phyloP scores from a whole-genome alignment of 306 rosid genomes.

The Heteromeles arbutifolia region DNA sequence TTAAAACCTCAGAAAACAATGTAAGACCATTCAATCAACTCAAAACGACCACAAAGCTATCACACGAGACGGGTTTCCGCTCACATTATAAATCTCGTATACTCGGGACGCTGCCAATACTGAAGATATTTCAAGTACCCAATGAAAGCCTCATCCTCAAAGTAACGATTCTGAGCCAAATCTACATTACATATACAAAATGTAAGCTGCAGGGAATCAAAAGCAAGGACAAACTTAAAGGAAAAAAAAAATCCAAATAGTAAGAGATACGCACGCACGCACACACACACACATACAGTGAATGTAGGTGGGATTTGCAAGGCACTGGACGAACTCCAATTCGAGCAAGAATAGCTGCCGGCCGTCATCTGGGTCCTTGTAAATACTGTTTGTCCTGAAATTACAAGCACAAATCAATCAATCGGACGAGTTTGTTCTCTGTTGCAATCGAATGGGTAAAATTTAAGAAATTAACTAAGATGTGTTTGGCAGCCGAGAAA shows the following conservation, averaged over 20 bases:
- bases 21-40: not conserved
- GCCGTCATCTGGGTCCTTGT: conserved; percentile 93
- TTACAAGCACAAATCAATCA: conserved; percentile 1
- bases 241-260: conserved; percentile 1
- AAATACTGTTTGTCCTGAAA: conserved; percentile 52
- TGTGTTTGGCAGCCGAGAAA: not conserved
- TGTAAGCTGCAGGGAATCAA: conserved; percentile 5
- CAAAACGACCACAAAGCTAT: not conserved
- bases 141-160: conserved; percentile 94
- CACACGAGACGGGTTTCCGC: conserved; percentile 17
- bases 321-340: conserved; percentile 89
- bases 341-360: conserved; percentile 88
- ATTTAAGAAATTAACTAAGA: not conserved
- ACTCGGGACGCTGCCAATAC: conserved; percentile 96
- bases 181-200: conserved; percentile 36
- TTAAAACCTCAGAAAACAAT: not conserved
- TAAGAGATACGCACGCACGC: not conserved
- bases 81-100: conserved; percentile 76
- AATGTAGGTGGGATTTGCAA: conserved; percentile 90
- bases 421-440: not conserved
- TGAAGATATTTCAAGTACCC: conserved; percentile 93
- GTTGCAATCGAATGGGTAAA: not conserved
- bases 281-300: conserved; percentile 38
- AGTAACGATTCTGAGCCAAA: conserved; percentile 91
- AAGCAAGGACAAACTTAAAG: not conserved